Evolutionary conservation across 805 yeast genomes (phyloP).

Genomic region (Kazachstania taianensis): DNA sequence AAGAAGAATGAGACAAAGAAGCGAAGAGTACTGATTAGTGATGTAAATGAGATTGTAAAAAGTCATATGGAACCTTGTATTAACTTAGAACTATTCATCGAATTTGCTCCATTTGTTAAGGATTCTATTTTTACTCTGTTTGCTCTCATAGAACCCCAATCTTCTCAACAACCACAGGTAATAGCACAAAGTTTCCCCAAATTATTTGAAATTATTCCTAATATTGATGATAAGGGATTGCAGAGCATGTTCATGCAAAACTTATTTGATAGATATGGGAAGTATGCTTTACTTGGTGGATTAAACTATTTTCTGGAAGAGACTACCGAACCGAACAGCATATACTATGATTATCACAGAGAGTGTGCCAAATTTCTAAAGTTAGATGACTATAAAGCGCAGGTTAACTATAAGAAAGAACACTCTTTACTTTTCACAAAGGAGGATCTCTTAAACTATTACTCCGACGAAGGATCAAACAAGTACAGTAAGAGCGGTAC

Average conservation of each 20-base stretch:
- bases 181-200: conserved; percentile 13
- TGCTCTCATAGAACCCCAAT: conserved; percentile 15
- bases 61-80: conserved; percentile 17
- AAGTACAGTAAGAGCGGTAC: conserved; percentile 24
- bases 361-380: conserved; percentile 23
- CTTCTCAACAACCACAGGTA: too few relatives aligned
- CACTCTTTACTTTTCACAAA: conserved; percentile 14
- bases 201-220: conserved; percentile 12
- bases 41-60: conserved; percentile 15
- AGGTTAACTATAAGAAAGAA: conserved; percentile 14
- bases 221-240: conserved; percentile 6
- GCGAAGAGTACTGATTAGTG: conserved; percentile 11
- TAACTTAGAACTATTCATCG: conserved; percentile 20
- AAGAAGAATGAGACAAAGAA: conserved; percentile 18
- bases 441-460: conserved; percentile 25
- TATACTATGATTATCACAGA: conserved; percentile 24
- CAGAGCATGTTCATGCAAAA: conserved; percentile 15
- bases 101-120: conserved; percentile 16
- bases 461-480: conserved; percentile 25
- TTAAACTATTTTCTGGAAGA: conserved; percentile 20
- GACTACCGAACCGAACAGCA: conserved; percentile 11
- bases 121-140: conserved; percentile 10
- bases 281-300: conserved; percentile 26
- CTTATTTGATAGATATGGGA: conserved; percentile 21
- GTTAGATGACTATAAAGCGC: conserved; percentile 20